A percentile compares a stretch with the other conserved stretches of the same genome.
Evolutionary conservation across 1,139 yeast genomes (phyloP).

Genomic region (Geotrichum cucujoidarum): DNA sequence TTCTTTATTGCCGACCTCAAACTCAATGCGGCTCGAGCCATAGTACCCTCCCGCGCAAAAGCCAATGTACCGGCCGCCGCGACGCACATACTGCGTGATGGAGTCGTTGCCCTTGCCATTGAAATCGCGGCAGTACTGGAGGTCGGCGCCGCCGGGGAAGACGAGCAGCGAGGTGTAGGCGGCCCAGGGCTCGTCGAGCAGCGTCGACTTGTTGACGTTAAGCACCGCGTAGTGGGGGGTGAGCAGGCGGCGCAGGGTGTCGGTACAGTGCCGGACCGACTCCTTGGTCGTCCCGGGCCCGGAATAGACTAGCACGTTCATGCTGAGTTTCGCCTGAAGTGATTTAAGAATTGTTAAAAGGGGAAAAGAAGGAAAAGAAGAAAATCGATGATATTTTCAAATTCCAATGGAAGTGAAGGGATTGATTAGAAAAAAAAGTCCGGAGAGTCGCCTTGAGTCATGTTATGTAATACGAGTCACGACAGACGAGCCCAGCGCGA

Average conservation of each 20-base stretch:
- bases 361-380: not conserved
- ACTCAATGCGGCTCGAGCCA: slow-evolving; percentile 71
- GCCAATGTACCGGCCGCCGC: slow-evolving; percentile 81
- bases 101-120: slow-evolving; percentile 62
- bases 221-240: slow-evolving; percentile 88
- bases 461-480: not conserved
- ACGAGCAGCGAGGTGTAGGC: slow-evolving; percentile 72
- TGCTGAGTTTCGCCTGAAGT: slow-evolving; percentile 27
- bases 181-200: slow-evolving; percentile 84
- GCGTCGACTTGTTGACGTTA: slow-evolving; percentile 56
- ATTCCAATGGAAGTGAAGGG: too few relatives aligned
- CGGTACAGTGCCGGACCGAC: slow-evolving; percentile 77
- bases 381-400: not conserved
- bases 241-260: slow-evolving; percentile 63
- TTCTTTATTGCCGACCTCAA: slow-evolving; percentile 63
- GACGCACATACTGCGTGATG: slow-evolving; percentile 60
- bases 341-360: not conserved
- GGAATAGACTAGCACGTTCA: slow-evolving; percentile 79
- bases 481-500: too few relatives aligned
- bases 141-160: slow-evolving; percentile 94
- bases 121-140: slow-evolving; percentile 69
- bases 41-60: slow-evolving; percentile 95
- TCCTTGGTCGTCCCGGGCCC: slow-evolving; percentile 86
- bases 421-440: too few relatives aligned
- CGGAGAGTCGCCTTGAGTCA: not conserved